These are phyloP conservation scores for Xenosphaeropsis pyriputrescens DNA, from an alignment of 2,329 filamentous ascomycete genomes.

Conservation along the genomic window DNA sequence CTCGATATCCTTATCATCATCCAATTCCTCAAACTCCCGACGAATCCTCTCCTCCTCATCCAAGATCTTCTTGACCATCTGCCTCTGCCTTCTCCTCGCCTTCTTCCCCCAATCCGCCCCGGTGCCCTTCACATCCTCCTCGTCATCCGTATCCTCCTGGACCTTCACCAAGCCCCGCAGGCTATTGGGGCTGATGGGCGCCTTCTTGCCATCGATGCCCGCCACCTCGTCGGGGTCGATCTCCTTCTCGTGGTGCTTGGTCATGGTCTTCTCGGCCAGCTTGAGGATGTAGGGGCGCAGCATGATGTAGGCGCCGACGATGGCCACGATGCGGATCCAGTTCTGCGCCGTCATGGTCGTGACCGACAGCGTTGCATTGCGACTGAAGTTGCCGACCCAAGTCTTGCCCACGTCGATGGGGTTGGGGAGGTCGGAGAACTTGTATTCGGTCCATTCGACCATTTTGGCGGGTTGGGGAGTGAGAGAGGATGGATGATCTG, in stretches of 20 bases:
- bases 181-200: constrained; percentile 48
- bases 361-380: constrained; percentile 34
- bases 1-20: constrained; percentile 63
- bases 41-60: constrained; percentile 41
- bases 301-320: constrained; percentile 60
- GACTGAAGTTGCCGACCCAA: constrained; percentile 18
- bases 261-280: constrained; percentile 45
- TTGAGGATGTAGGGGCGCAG: constrained; percentile 63
- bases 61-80: constrained; percentile 49
- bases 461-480: too few species aligned
- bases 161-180: constrained; percentile 40
- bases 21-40: constrained; percentile 41
- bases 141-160: constrained; percentile 33
- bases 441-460: too few species aligned
- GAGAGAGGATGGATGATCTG: too few species aligned
- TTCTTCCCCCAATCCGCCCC: constrained; percentile 49
- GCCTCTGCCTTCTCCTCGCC: constrained; percentile 53
- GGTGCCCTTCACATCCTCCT: constrained; percentile 23
- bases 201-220: constrained; percentile 23
- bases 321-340: constrained; percentile 55
- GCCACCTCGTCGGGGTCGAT: constrained; percentile 23
- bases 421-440: too few species aligned
- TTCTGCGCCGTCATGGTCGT: constrained; percentile 33
- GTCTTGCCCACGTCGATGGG: neutral
- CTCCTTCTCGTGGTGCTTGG: constrained; percentile 42